Evolutionary conservation across 2,329 filamentous ascomycete genomes (phyloP), one percentile per base, ranked within the genome.

Genomic region (Metarhizium robertsii): DNA sequence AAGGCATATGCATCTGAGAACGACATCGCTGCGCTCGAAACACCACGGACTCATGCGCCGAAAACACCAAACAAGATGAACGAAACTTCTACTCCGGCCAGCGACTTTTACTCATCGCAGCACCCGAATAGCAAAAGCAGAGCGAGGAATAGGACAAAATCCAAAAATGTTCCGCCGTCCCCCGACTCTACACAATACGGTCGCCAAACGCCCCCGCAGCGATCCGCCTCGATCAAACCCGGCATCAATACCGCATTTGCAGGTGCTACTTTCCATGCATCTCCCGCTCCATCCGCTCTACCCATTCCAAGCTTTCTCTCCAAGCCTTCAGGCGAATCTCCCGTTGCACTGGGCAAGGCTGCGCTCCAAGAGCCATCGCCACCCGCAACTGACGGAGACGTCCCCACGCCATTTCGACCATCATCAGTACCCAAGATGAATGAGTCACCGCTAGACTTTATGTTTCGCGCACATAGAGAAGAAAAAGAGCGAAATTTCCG

Each of bases 261-360:
- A 43, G 94, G 92, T 14, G 88, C 92, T 38, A 95, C 91, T 5
- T 99, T 97, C 69, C 92, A 96, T 70, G 89, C 91, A 45, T 97
- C 94, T 8, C 94, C 94, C 20, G 92, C 92, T 2, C 88, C 94
- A 0, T 95, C 91, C 8, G 85, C 90, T 29, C 77, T 99, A 36
- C 94, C 94, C 0, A 87, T 96, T 57, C 94, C 94, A 11, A 95
- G 87, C 65, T 96, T 96, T 69, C 82, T 77, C 38, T 86, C 87
- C 32, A 92, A 87, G 64, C 85, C 89, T 0, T 78, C 88, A 13
- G 85, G 85, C 3, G 85, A 87, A 56, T 85, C 85, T 3, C 82
- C 79, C 6, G 58, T 60, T 50, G 50, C 61, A 45, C 61, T 51
- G 64, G 70, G 57, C 62, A 79, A 59, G 70, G 61, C 61, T 18